A percentile compares a stretch with the other conserved stretches of the same genome.
Evolutionary conservation across 352 stramenopile genomes (phyloP).

Genomic region (Globisporangium orthogonon): DNA sequence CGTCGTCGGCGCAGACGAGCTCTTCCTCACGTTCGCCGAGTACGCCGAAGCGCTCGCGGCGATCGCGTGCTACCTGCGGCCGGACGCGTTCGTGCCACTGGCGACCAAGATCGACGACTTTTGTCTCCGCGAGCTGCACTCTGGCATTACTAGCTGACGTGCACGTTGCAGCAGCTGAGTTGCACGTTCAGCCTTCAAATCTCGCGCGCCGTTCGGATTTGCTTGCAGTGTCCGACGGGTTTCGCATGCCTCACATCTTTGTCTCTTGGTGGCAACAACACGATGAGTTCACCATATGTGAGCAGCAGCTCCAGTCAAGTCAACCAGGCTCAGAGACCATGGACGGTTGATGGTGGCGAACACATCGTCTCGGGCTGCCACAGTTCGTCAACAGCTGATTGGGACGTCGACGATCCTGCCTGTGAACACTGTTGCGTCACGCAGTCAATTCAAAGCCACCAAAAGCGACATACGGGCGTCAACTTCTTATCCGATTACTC

Average conservation of each 20-base stretch:
- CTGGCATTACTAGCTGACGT: too few relatives aligned
- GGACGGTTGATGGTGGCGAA: too few relatives aligned
- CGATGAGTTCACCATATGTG: too few relatives aligned
- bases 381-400: not conserved
- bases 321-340: too few relatives aligned
- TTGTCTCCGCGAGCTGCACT: slow-evolving; percentile 29
- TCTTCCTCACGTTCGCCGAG: slow-evolving; percentile 53
- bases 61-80: slow-evolving; percentile 52
- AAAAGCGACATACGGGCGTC: not conserved
- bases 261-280: too few relatives aligned
- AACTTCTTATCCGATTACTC: not conserved
- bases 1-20: not conserved
- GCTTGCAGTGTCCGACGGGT: too few relatives aligned
- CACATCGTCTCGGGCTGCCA: too few relatives aligned
- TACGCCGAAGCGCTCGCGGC: slow-evolving; percentile 53
- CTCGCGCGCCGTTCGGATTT: too few relatives aligned
- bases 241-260: too few relatives aligned
- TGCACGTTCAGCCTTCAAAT: too few relatives aligned
- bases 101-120: slow-evolving; percentile 53
- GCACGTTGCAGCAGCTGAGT: too few relatives aligned
- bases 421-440: not conserved
- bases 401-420: not conserved
- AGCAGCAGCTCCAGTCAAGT: too few relatives aligned
- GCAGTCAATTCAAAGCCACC: not conserved
- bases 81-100: slow-evolving; percentile 53